Conservation (phyloP, 345 rosid species). For the Ailanthus altissimus region DNA sequence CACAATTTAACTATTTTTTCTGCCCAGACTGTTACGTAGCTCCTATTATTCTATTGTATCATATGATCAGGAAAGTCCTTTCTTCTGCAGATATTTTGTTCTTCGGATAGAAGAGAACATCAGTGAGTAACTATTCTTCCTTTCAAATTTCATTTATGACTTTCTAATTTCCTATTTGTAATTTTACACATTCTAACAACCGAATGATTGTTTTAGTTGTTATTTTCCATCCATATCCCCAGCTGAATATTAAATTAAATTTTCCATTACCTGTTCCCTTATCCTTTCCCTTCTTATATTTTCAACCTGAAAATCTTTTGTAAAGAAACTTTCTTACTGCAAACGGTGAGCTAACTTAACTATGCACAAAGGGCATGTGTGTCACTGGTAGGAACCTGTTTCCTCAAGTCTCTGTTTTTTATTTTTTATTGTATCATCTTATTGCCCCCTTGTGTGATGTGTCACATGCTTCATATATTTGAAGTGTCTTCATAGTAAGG, state of each 20-base stretch:
- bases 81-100: constrained; percentile 92
- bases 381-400: background rate
- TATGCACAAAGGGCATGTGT: background rate
- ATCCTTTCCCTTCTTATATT: background rate
- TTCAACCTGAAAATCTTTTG: background rate
- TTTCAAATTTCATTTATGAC: constrained; percentile 15
- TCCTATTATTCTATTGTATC: background rate
- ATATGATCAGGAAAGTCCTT: constrained; percentile 19
- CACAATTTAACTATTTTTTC: background rate
- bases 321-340: background rate
- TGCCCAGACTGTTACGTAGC: background rate
- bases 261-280: background rate
- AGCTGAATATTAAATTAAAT: background rate
- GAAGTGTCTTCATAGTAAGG: background rate
- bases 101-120: constrained; percentile 95
- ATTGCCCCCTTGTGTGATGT: background rate
- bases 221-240: background rate
- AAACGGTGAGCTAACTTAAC: background rate
- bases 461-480: background rate
- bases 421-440: background rate
- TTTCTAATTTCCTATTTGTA: background rate
- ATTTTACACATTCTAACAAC: background rate
- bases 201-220: constrained; percentile 1
- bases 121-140: constrained; percentile 51
- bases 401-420: too few relatives aligned